phyloP scores from a whole-genome alignment of 2,329 filamentous ascomycete species.

The Periconia sp. region DNA sequence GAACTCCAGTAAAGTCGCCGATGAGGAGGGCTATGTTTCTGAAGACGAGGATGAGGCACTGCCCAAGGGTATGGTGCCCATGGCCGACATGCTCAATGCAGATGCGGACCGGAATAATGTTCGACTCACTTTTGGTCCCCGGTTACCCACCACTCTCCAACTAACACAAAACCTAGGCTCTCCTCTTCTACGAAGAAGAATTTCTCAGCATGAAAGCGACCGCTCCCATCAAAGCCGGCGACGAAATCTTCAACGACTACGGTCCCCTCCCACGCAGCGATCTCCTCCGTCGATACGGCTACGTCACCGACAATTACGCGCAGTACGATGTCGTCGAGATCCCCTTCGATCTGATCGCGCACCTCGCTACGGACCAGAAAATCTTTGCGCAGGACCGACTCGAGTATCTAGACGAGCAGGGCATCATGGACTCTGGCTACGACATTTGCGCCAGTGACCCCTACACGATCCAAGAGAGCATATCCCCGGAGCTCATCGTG shows the following conservation, averaged over 20 bases:
- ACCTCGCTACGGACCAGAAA: constrained; percentile 13
- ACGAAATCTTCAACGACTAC: constrained; percentile 88
- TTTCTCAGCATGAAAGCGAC: constrained; percentile 71
- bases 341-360: constrained; percentile 59
- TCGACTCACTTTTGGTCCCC: constrained; percentile 12
- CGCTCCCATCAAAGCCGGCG: constrained; percentile 66
- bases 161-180: constrained; percentile 45
- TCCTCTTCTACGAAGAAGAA: constrained; percentile 62
- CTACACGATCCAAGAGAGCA: constrained; percentile 37
- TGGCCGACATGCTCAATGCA: constrained; percentile 88
- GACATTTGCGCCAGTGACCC: constrained; percentile 50
- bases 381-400: constrained; percentile 32
- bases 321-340: constrained; percentile 84
- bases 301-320: constrained; percentile 76
- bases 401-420: constrained; percentile 62
- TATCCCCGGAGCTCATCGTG: constrained; percentile 46
- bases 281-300: constrained; percentile 81
- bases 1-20: constrained; percentile 52
- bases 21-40: constrained; percentile 55
- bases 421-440: constrained; percentile 72
- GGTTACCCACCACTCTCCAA: neutral
- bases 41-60: constrained; percentile 52
- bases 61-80: constrained; percentile 82
- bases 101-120: constrained; percentile 83
- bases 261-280: constrained; percentile 82